Conservation (phyloP, 1,139 yeast genomes). For the Debaryomyces nepalensis region DNA sequence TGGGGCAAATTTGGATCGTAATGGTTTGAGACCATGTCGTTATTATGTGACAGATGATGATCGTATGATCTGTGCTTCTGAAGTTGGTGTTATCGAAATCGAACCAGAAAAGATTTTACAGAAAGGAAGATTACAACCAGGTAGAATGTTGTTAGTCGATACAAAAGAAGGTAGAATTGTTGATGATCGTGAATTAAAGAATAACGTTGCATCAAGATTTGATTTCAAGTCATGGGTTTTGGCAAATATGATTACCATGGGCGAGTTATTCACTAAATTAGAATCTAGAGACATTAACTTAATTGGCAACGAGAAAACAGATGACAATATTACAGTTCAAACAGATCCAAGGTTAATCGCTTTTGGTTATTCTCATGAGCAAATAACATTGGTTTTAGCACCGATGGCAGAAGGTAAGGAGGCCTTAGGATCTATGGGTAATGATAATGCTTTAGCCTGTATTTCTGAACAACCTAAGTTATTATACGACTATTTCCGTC, state of each 20-base stretch:
- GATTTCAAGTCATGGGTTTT: constrained; percentile 95
- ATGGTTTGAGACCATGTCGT: constrained; percentile 98
- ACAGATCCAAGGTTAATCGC: constrained; percentile 84
- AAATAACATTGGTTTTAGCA: constrained; percentile 76
- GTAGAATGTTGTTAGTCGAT: constrained; percentile 94
- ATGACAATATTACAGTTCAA: constrained; percentile 53
- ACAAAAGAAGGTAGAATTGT: constrained; percentile 92
- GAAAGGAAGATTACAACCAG: constrained; percentile 95
- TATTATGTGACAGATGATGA: constrained; percentile 94
- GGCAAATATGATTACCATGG: constrained; percentile 82
- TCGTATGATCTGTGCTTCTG: constrained; percentile 96
- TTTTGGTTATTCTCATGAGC: constrained; percentile 93
- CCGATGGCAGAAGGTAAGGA: constrained; percentile 98
- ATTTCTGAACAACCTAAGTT: constrained; percentile 90
- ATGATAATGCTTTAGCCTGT: constrained; percentile 96
- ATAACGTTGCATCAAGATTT: constrained; percentile 77
- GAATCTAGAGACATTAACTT: constrained; percentile 49
- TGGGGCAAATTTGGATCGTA: constrained; percentile 97
- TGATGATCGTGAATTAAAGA: constrained; percentile 87
- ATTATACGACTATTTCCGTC: constrained; percentile 92
- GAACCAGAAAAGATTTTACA: constrained; percentile 81
- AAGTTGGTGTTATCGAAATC: constrained; percentile 94
- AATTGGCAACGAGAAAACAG: constrained; percentile 22
- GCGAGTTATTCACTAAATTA: constrained; percentile 69
- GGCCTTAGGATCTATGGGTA: constrained; percentile 98